phyloP scores from a whole-genome alignment of 129 eudicot species.

The Pseudognaphalium luteoalbum region DNA sequence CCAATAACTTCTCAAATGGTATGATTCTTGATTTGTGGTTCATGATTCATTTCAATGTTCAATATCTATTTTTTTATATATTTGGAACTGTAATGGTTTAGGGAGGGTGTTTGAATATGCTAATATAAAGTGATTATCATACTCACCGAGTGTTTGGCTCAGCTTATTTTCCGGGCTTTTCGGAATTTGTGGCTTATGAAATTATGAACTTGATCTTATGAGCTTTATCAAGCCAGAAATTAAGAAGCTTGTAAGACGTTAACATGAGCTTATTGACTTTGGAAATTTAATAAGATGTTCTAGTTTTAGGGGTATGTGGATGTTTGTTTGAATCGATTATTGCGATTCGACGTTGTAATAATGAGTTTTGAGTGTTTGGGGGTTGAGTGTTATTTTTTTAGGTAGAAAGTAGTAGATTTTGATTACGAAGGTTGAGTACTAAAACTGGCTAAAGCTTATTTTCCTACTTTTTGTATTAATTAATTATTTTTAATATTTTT shows the following conservation, averaged over 20 bases:
- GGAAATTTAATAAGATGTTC: no score
- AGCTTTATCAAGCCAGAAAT: no score
- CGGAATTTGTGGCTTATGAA: background rate
- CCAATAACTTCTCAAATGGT: constrained; percentile 79
- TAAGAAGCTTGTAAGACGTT: no score
- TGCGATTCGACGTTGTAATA: background rate
- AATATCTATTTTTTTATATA: no score
- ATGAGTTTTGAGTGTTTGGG: background rate
- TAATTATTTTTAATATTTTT: background rate
- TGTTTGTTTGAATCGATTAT: background rate
- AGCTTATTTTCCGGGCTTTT: background rate
- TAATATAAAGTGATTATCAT: constrained; percentile 6
- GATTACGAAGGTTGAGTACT: background rate
- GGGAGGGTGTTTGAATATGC: no score
- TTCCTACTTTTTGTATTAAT: background rate
- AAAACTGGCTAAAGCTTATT: background rate
- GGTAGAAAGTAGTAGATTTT: no score
- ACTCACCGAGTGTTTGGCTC: background rate
- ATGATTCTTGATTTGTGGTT: background rate
- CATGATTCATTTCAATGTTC: background rate
- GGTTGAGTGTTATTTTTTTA: background rate
- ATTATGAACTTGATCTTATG: background rate
- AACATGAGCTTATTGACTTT: no score
- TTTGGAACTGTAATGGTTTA: no score
- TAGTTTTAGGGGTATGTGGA: no score